phyloP scores from a whole-genome alignment of 371 early-diverging fungal genomes.

The Lichtheimia ramosa region DNA sequence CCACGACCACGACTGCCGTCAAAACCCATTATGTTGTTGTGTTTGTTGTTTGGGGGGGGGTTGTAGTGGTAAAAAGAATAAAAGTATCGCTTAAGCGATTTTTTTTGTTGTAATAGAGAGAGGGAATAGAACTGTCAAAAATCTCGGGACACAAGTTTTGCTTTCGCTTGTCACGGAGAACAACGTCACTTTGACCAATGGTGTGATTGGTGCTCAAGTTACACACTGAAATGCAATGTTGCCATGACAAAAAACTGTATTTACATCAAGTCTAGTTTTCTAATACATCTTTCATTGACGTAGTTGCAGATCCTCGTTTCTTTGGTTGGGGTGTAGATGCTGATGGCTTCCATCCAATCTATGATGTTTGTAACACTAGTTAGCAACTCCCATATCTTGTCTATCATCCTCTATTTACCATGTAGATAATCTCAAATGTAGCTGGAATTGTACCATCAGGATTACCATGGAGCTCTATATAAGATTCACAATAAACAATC shows the following conservation, averaged over 20 bases:
- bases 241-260: neutral
- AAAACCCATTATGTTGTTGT: constrained; percentile 10
- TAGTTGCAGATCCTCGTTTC: constrained; percentile 69
- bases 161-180: too few species aligned
- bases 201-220: too few species aligned
- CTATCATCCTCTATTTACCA: constrained; percentile 45
- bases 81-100: neutral
- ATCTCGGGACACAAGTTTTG: too few species aligned
- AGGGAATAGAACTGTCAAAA: neutral
- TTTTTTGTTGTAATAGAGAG: neutral
- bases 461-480: constrained; percentile 83
- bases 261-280: constrained; percentile 12
- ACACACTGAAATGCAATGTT: too few species aligned
- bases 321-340: constrained; percentile 71
- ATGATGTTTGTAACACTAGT: neutral
- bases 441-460: constrained; percentile 91
- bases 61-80: too few species aligned
- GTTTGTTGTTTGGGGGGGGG: neutral
- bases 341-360: constrained; percentile 91
- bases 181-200: too few species aligned
- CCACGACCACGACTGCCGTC: constrained; percentile 7
- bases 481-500: neutral
- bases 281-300: constrained; percentile 68
- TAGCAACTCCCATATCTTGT: neutral
- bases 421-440: constrained; percentile 88